Conservation (phyloP, 2,329 filamentous ascomycete species). For the Diaporthe citriasiana region DNA sequence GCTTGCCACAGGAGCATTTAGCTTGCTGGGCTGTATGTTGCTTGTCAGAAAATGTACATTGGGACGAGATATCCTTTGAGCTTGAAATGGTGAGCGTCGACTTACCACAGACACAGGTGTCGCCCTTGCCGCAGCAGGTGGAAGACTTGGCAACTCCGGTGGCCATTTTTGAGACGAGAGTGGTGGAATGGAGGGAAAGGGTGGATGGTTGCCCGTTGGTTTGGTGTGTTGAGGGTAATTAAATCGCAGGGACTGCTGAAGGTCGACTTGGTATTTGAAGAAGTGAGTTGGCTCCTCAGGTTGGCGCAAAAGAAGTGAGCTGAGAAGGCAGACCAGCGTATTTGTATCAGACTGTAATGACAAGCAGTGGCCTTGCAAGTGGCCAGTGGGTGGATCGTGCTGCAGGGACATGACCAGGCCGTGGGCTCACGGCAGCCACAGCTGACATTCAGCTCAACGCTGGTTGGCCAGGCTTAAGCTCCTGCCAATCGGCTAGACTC, state of each 20-base stretch:
- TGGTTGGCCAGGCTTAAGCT: conserved; percentile 37
- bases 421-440: conserved; percentile 8
- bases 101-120: conserved; percentile 71
- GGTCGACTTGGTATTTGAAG: not conserved
- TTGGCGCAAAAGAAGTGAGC: not conserved
- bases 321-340: conserved; percentile 6
- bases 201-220: not conserved
- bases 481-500: conserved; percentile 37
- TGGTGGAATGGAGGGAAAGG: conserved; percentile 16
- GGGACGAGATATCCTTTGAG: not conserved
- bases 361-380: conserved; percentile 33
- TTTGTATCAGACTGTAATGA: conserved; percentile 32
- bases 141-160: conserved; percentile 54
- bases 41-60: not conserved
- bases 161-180: conserved; percentile 49
- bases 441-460: conserved; percentile 29
- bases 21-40: conserved; percentile 69
- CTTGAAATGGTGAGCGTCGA: conserved; percentile 40
- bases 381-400: conserved; percentile 26
- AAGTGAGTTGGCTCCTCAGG: not conserved
- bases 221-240: not conserved
- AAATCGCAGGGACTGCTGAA: not conserved
- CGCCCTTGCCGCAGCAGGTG: conserved; percentile 70
- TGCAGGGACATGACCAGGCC: conserved; percentile 44
- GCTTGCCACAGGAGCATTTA: conserved; percentile 90